Percentiles rank a stretch among this genome's conserved stretches.
Evolutionary conservation across 306 rosid genomes (phyloP).

Genomic region (Notholithocarpus densiflorus): DNA sequence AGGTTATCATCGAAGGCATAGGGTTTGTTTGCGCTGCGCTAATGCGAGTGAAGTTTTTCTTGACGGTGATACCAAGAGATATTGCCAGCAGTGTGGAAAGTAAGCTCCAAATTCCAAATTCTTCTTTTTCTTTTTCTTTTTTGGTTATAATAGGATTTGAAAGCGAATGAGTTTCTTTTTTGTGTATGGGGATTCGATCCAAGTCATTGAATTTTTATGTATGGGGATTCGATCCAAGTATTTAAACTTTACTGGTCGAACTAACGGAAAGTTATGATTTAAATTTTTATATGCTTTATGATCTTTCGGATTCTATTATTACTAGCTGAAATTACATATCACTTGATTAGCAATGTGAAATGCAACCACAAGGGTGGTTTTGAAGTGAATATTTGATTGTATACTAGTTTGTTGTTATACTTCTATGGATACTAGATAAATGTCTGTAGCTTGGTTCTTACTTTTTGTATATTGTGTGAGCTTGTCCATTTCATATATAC

Average conservation of each 20-base stretch:
- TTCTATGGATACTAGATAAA: neutral
- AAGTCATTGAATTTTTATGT: too few species aligned
- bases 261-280: too few species aligned
- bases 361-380: neutral
- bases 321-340: too few species aligned
- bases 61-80: constrained; percentile 66
- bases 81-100: constrained; percentile 99
- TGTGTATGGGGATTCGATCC: too few species aligned
- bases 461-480: neutral
- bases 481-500: neutral
- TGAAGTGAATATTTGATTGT: neutral
- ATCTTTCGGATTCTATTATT: neutral
- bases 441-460: neutral
- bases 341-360: too few species aligned
- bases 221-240: too few species aligned
- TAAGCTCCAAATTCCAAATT: constrained; percentile 24
- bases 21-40: constrained; percentile 89
- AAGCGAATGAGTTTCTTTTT: too few species aligned
- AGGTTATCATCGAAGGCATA: constrained; percentile 82
- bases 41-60: constrained; percentile 58
- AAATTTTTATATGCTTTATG: neutral
- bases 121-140: too few species aligned
- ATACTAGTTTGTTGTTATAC: neutral
- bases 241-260: too few species aligned
- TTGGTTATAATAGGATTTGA: too few species aligned